phyloP scores from a whole-genome alignment of 768 basidiomycete genomes.

The Rubroboletus pulcherrimus region DNA sequence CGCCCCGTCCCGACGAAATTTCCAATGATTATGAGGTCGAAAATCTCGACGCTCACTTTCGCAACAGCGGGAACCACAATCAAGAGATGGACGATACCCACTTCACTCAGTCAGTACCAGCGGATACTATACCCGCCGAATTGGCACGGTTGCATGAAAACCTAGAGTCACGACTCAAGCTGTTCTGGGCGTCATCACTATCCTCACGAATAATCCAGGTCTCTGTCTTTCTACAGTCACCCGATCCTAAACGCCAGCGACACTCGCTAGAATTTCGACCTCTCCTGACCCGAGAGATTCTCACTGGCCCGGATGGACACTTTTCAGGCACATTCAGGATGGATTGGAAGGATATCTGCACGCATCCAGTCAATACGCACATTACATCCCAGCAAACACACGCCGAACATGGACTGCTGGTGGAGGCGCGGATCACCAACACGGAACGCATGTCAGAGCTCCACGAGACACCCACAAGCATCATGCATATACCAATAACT shows the following conservation, averaged over 20 bases:
- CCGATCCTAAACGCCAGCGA: conserved; percentile 22
- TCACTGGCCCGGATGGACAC: conserved; percentile 65
- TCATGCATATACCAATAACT: conserved; percentile 47
- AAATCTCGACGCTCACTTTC: conserved; percentile 53
- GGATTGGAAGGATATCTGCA: conserved; percentile 64
- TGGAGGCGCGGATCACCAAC: conserved; percentile 46
- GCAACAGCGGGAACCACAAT: conserved; percentile 21
- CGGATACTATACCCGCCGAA: conserved; percentile 25
- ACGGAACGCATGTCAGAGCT: conserved; percentile 41
- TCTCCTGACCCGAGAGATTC: conserved; percentile 46
- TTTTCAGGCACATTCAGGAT: conserved; percentile 65
- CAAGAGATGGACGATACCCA: conserved; percentile 19
- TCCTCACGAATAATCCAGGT: conserved; percentile 59
- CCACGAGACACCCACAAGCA: conserved; percentile 28
- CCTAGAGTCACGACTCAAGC: conserved; percentile 68
- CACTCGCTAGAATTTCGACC: conserved; percentile 38
- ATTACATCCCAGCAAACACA: conserved; percentile 52
- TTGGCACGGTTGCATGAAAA: conserved; percentile 65
- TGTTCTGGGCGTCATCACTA: conserved; percentile 78
- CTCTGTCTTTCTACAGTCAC: conserved; percentile 46
- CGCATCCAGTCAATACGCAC: conserved; percentile 53
- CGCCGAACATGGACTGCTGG: conserved; percentile 45
- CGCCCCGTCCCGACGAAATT: conserved; percentile 58
- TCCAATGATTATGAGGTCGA: conserved; percentile 55
- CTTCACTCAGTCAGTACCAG: conserved; percentile 17